Percentiles rank a stretch among this genome's conserved stretches.
These are phyloP conservation scores for Grigorovia jiainica DNA, from an alignment of 805 yeast species.

Conservation along the genomic window DNA sequence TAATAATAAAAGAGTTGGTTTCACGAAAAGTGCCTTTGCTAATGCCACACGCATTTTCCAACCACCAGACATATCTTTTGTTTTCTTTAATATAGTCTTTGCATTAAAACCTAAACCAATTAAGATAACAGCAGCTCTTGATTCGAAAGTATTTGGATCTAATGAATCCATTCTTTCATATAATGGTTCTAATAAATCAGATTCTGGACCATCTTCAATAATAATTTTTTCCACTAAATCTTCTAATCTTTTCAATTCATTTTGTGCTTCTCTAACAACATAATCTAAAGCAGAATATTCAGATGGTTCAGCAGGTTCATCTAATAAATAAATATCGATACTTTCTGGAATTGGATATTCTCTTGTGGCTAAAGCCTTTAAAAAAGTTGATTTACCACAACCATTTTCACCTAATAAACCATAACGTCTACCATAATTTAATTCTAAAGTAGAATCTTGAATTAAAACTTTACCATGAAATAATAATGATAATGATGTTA, in stretches of 20 bases:
- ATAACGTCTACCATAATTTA: constrained; percentile 95
- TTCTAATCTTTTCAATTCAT: constrained; percentile 83
- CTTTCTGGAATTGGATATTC: constrained; percentile 91
- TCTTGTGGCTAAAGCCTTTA: constrained; percentile 89
- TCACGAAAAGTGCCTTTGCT: constrained; percentile 95
- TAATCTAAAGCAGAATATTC: constrained; percentile 89
- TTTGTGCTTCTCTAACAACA: constrained; percentile 94
- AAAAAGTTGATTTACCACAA: constrained; percentile 94
- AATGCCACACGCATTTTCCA: constrained; percentile 99
- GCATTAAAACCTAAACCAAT: constrained; percentile 95
- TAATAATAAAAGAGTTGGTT: constrained; percentile 86
- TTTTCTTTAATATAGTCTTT: constrained; percentile 78
- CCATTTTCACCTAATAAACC: constrained; percentile 98
- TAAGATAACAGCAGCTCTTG: constrained; percentile 90
- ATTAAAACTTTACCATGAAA: constrained; percentile 97
- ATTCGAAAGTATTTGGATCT: constrained; percentile 94
- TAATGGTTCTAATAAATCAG: constrained; percentile 70
- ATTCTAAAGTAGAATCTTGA: constrained; percentile 85
- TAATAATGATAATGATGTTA: constrained; percentile 79
- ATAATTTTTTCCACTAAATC: constrained; percentile 82
- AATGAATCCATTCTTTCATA: constrained; percentile 92
- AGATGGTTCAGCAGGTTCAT: constrained; percentile 96
- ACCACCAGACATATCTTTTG: constrained; percentile 99
- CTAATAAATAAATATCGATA: constrained; percentile 84
- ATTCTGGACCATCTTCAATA: constrained; percentile 90